Evolutionary conservation across 2,329 filamentous ascomycete genomes (phyloP).

Genomic region (Fusarium globosum): DNA sequence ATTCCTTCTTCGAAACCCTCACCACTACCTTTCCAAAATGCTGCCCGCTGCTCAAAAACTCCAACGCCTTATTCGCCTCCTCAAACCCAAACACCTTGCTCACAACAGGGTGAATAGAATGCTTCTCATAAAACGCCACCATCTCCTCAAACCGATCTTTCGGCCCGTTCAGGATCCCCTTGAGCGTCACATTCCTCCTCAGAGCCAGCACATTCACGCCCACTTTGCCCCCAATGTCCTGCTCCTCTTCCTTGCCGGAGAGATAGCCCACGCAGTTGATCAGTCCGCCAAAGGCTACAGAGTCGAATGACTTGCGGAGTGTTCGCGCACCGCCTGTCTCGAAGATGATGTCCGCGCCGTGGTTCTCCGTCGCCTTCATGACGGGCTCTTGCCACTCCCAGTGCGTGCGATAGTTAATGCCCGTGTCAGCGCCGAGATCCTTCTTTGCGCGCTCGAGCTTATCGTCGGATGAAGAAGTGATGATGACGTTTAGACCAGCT

Average conservation of each 20-base stretch:
- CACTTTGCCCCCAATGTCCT: conserved; percentile 52
- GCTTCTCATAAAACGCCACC: conserved; percentile 57
- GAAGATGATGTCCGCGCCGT: conserved; percentile 65
- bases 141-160: conserved; percentile 65
- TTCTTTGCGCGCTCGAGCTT: conserved; percentile 60
- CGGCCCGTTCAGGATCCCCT: conserved; percentile 71
- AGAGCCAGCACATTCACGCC: conserved; percentile 70
- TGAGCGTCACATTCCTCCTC: conserved; percentile 59
- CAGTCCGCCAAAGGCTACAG: conserved; percentile 64
- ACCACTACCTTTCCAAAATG: conserved; percentile 70
- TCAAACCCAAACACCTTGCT: conserved; percentile 60
- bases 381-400: conserved; percentile 64
- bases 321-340: conserved; percentile 66
- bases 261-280: conserved; percentile 65
- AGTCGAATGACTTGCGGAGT: conserved; percentile 62
- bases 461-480: conserved; percentile 65
- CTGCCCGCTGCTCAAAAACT: conserved; percentile 62
- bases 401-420: conserved; percentile 65
- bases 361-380: conserved; percentile 55
- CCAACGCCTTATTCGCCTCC: conserved; percentile 61
- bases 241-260: conserved; percentile 64
- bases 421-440: conserved; percentile 61
- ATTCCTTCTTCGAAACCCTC: conserved; percentile 49
- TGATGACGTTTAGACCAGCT: conserved; percentile 61
- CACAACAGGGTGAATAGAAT: conserved; percentile 60